Percentiles rank a stretch among this genome's conserved stretches.
Evolutionary conservation across 1,284 basidiomycete genomes (phyloP).

Genomic region (Rhizopogon parksii): DNA sequence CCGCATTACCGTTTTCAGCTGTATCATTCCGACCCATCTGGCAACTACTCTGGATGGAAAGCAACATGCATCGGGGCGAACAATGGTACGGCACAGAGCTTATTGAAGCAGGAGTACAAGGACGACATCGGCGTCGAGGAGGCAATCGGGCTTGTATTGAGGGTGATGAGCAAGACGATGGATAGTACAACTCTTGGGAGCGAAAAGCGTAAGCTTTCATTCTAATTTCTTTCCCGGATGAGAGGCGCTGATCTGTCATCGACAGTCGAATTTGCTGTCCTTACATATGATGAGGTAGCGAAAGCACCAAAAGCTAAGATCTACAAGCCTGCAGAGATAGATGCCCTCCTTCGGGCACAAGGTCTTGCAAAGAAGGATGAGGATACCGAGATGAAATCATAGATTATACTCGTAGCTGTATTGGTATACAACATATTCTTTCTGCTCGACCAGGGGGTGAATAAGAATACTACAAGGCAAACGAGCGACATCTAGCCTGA

Average conservation of each 20-base stretch:
- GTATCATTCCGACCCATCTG: conserved; percentile 97
- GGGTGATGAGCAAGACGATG: conserved; percentile 99
- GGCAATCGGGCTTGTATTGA: conserved; percentile 86
- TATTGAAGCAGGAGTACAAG: conserved; percentile 98
- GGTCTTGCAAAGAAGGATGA: conserved; percentile 85
- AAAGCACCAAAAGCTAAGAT: conserved; percentile 89
- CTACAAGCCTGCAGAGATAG: conserved; percentile 87
- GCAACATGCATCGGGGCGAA: conserved; percentile 97
- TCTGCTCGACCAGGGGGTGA: not conserved
- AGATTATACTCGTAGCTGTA: conserved; percentile 9
- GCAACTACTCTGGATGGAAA: conserved; percentile 99
- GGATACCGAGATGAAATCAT: conserved; percentile 62
- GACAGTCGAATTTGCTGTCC: conserved; percentile 91
- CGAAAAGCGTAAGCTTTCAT: conserved; percentile 73
- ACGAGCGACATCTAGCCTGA: too few species aligned
- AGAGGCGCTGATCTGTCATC: not conserved
- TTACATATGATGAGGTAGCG: conserved; percentile 75
- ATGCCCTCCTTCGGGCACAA: conserved; percentile 76
- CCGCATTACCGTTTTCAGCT: conserved; percentile 95
- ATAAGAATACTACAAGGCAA: not conserved
- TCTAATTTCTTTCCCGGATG: not conserved
- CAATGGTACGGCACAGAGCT: conserved; percentile 88
- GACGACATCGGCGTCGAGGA: conserved; percentile 89
- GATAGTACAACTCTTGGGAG: conserved; percentile 94
- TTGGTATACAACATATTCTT: conserved; percentile 1